Evolutionary conservation across 306 rosid species (phyloP).

Genomic region (Neltuma alba): DNA sequence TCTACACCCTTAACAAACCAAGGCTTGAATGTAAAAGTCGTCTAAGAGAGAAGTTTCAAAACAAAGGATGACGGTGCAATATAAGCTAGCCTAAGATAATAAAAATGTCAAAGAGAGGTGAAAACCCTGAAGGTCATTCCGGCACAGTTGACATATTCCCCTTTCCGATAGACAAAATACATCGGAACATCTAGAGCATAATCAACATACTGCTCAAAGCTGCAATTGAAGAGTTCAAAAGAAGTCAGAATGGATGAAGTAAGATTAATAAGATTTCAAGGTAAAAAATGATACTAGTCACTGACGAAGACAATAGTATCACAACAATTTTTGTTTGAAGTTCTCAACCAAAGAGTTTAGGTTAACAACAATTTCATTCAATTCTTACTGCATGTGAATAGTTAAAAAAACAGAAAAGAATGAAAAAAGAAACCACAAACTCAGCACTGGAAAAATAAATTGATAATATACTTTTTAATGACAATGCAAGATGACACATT

Average conservation of each 20-base stretch:
- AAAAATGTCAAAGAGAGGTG: conserved; percentile 47
- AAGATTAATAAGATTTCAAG: background rate
- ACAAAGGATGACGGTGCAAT: conserved; percentile 8
- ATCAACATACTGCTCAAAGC: conserved; percentile 94
- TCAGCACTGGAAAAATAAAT: background rate
- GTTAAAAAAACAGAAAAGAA: no score
- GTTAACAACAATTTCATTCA: background rate
- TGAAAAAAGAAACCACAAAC: background rate
- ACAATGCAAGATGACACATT: background rate
- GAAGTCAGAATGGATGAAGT: background rate
- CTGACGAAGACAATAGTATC: background rate
- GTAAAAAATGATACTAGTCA: background rate
- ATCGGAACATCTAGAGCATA: conserved; percentile 98
- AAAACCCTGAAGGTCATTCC: conserved; percentile 94
- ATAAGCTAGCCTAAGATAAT: conserved; percentile 38
- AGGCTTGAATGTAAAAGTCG: background rate
- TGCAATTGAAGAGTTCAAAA: conserved; percentile 42
- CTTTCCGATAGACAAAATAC: conserved; percentile 85
- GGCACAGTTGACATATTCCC: conserved; percentile 79
- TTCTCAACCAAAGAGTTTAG: background rate
- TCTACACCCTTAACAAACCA: conserved; percentile 22
- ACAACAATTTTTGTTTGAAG: background rate
- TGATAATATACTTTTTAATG: background rate
- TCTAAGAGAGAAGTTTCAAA: conserved; percentile 8
- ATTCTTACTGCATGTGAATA: background rate